Evolutionary conservation across 176 grass and related monocot species (phyloP), one percentile per base, ranked within the genome.

Genomic region (Avena sativa): DNA sequence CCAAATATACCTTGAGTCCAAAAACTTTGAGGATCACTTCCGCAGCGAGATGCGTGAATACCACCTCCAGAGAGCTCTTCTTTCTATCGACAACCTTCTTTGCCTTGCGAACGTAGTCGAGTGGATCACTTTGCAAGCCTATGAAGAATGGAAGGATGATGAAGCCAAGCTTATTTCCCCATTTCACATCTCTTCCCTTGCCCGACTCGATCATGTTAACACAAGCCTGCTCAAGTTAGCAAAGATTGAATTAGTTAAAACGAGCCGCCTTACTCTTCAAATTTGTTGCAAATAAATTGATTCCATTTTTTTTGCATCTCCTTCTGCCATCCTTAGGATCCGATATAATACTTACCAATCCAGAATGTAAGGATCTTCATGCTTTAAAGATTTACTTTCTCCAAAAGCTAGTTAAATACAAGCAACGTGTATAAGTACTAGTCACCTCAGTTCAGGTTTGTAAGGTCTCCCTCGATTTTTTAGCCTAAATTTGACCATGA

Each of bases 31-130:
- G 68, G 15, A 94, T 78, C 16, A 93, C 12, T 28, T 94, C 69
- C 44, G 74, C 89, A n/a, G 73, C 79, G 34, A 89, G 9, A 86
- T 93, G 93, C 4, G 92, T 94, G 70, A 91, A 91, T 49, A 93
- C 81, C 21, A 90, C 84, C 78, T 97, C 92, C 3, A 97, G 56
- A 1, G 95, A 95, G 51, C 71, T 97, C 87, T 97, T 97, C 57
- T 97, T 97, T 84, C 90, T 93, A 4, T 87, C 82, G 44, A 90
- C 89, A 58, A 82, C 86, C 40, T 73, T 88, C 79, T 89, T 93
- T 36, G 89, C 95, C 58, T 86, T 90, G 38, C 90, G 91, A 47
- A 97, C 82, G 61, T 97, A 97, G 13, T 97, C 89, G 14, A 97
- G 76, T 4, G 95, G 91, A 19, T 97, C 89, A 5, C 84, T 53